Evolutionary conservation across 23 red algal species (phyloP).

Genomic region (Porphyridium purpureum): DNA sequence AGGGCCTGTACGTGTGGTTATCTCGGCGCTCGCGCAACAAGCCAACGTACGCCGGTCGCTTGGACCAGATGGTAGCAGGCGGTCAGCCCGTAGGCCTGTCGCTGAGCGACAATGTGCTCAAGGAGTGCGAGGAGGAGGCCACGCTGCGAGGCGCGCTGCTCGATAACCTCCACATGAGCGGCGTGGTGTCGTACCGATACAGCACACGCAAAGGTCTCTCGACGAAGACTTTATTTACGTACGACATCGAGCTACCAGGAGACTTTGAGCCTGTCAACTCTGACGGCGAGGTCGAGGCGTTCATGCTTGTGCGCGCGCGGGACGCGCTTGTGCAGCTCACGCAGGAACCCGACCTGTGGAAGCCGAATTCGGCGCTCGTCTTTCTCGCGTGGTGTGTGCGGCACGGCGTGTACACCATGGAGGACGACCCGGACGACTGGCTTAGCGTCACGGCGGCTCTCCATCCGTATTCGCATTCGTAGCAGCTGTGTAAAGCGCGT

Average conservation of each 20-base stretch:
- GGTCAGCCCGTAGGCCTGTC: neutral
- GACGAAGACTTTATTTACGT: slow-evolving; percentile 3
- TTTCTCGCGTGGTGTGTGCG: slow-evolving; percentile 6
- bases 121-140: slow-evolving; percentile 10
- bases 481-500: too few species aligned
- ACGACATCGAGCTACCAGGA: slow-evolving; percentile 8
- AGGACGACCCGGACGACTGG: slow-evolving; percentile 13
- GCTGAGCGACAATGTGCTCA: neutral
- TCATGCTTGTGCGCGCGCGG: slow-evolving; percentile 4
- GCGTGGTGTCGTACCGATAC: neutral
- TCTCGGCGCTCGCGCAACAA: slow-evolving; percentile 6
- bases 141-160: too few species aligned
- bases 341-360: neutral
- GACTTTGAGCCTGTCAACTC: neutral
- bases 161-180: neutral
- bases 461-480: too few species aligned
- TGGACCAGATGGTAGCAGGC: slow-evolving; percentile 13
- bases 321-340: slow-evolving; percentile 1
- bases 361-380: slow-evolving; percentile 17
- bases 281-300: slow-evolving; percentile 12
- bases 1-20: slow-evolving; percentile 14
- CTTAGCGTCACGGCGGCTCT: too few species aligned
- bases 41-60: slow-evolving; percentile 10
- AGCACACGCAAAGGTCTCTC: slow-evolving; percentile 12
- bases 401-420: slow-evolving; percentile 5